Base-by-base conservation (phyloP, 2,329 filamentous ascomycete genomes). In the Sclerotinia subarctica region DNA sequence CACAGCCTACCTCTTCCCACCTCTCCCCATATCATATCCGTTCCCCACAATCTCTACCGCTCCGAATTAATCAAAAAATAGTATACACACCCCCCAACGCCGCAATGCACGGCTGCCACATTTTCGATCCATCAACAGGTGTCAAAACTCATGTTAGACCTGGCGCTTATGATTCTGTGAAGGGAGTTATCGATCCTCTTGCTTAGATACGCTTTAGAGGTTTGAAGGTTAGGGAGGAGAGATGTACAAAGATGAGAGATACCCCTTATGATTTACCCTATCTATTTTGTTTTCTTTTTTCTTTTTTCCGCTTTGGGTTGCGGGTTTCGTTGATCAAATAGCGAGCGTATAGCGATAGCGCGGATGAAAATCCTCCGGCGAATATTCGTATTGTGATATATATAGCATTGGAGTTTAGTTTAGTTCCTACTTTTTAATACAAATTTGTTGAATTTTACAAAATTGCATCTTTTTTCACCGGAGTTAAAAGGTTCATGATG, bases 51-150 rank as follows among this genome's bases (percentile, higher is more conserved):
- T 5, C 7, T 1, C 10, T 35, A 5, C 38, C 26, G 8, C 5
- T 15, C 26, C 32, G 24, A 24, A 21, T 52, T 64, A 19, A 67
- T 13, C 13, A 44, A 26, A 21, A 54, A n/a, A 38, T n/a, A 76
- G 75, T 96, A 70, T 95, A 95, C 77, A 94, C 92, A n/a, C 94
- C 94, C 49, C 94, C 94, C 2, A 96, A 97, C 74, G 94, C 94
- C 38, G 92, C 92, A 46, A 90, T 87, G 69, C 86, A 87, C 69
- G 94, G 94, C 29, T 96, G 92, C 79, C 86, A 91, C 75, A 86
- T 94, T 75, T 97, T 94, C 78, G 87, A 95, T 75, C 85, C 88
- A 69, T 82, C 84, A 73, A 96, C 91, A 7, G 92, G 94, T 64
- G 87, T 88, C 78, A 86, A 85, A 69, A 90, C 83, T 73, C 90